A percentile compares a stretch with the other conserved stretches of the same genome.
These are phyloP conservation scores for Aspergillus vadensis DNA, from an alignment of 2,329 filamentous ascomycete species.

Conservation along the genomic window DNA sequence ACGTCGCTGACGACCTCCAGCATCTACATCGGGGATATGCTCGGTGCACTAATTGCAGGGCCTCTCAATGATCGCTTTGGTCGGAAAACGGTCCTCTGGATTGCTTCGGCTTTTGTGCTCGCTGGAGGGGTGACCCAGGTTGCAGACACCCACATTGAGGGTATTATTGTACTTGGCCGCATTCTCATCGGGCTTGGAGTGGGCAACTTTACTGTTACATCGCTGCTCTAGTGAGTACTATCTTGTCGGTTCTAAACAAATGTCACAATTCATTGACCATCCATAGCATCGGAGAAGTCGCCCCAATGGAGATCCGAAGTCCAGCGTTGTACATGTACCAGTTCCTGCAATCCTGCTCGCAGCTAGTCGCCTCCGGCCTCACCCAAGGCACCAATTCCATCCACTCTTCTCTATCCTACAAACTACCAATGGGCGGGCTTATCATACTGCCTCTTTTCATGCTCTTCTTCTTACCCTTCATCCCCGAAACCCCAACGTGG, in stretches of 20 bases:
- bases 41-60: slow-evolving; percentile 39
- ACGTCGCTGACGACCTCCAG: slow-evolving; percentile 40
- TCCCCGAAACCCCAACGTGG: slow-evolving; percentile 36
- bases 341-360: slow-evolving; percentile 33
- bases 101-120: slow-evolving; percentile 37
- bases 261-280: not conserved
- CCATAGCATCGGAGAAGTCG: slow-evolving; percentile 33
- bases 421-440: slow-evolving; percentile 31
- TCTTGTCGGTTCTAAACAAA: not conserved
- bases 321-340: slow-evolving; percentile 35
- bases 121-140: slow-evolving; percentile 33
- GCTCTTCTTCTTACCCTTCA: slow-evolving; percentile 27
- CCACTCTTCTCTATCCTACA: slow-evolving; percentile 26
- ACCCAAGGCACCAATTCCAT: slow-evolving; percentile 33
- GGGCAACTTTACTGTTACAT: slow-evolving; percentile 36
- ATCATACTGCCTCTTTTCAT: slow-evolving; percentile 28
- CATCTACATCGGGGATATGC: slow-evolving; percentile 45
- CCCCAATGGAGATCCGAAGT: slow-evolving; percentile 27
- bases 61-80: slow-evolving; percentile 43
- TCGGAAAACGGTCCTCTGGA: slow-evolving; percentile 38
- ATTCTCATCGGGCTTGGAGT: slow-evolving; percentile 34
- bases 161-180: slow-evolving; percentile 31
- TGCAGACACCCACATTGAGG: slow-evolving; percentile 21
- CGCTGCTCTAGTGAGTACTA: slow-evolving; percentile 25
- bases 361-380: slow-evolving; percentile 31